Evolutionary conservation across 2,329 filamentous ascomycete species (phyloP).

Genomic region (Alternaria triticina): DNA sequence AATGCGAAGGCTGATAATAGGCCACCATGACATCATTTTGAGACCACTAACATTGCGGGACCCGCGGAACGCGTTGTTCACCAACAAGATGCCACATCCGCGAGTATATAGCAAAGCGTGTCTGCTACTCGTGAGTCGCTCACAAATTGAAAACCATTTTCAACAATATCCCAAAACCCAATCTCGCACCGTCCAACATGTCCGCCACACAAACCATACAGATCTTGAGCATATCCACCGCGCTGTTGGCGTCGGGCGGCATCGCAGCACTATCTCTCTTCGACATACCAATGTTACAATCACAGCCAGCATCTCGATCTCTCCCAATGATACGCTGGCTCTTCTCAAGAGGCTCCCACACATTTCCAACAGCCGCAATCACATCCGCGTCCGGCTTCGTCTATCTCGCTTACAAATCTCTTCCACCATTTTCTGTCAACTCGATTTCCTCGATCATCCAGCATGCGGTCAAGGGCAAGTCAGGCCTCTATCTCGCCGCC

Average conservation of each 20-base stretch:
- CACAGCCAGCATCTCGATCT: constrained; percentile 47
- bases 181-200: constrained; percentile 7
- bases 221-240: constrained; percentile 37
- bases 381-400: constrained; percentile 37
- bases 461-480: constrained; percentile 6
- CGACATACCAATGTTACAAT: constrained; percentile 38
- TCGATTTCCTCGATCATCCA: not conserved
- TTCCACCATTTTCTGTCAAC: constrained; percentile 1
- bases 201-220: constrained; percentile 24
- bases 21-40: constrained; percentile 14
- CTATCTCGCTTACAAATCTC: constrained; percentile 27
- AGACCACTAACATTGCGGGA: not conserved
- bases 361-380: constrained; percentile 40
- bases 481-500: constrained; percentile 20
- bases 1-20: not conserved
- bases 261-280: constrained; percentile 45
- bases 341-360: constrained; percentile 47
- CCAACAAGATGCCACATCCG: not conserved
- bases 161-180: not conserved
- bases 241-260: constrained; percentile 43
- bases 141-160: not conserved
- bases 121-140: not conserved
- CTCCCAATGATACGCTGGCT: constrained; percentile 47
- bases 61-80: constrained; percentile 6
- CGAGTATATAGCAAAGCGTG: not conserved